Evolutionary conservation across 306 rosid genomes (phyloP).

Genomic region (Begonia peltatifolia): DNA sequence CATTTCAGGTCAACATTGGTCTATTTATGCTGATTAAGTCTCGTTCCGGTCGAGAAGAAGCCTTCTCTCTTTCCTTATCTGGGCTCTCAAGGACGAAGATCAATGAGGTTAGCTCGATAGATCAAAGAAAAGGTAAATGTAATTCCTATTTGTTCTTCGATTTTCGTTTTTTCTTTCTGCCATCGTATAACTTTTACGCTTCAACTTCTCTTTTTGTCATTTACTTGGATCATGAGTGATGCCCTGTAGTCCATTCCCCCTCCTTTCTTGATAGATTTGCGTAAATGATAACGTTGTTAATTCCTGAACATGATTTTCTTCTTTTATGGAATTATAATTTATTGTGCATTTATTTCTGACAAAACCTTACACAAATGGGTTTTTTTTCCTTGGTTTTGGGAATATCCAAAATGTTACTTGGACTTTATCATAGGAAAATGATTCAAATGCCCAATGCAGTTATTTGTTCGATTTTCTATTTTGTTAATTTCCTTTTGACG

Average conservation of each 20-base stretch:
- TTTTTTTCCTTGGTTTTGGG: slow-evolving; percentile 3
- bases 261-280: slow-evolving; percentile 13
- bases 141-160: slow-evolving; percentile 26
- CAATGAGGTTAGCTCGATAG: slow-evolving; percentile 33
- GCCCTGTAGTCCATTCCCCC: slow-evolving; percentile 19
- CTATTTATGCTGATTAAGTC: slow-evolving; percentile 46
- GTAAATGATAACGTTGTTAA: slow-evolving; percentile 15
- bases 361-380: neutral
- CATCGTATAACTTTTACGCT: slow-evolving; percentile 13
- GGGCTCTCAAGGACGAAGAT: slow-evolving; percentile 57
- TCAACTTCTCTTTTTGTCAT: slow-evolving; percentile 35
- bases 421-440: no score
- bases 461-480: no score
- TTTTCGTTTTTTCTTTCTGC: no score
- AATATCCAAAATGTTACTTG: neutral
- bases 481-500: no score
- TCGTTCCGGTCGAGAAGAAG: slow-evolving; percentile 19
- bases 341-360: slow-evolving; percentile 2
- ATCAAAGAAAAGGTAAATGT: slow-evolving; percentile 62
- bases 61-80: slow-evolving; percentile 35
- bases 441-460: no score
- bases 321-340: slow-evolving; percentile 6
- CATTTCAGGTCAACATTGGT: slow-evolving; percentile 24
- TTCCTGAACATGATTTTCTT: slow-evolving; percentile 22
- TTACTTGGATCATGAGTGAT: slow-evolving; percentile 87